Evolutionary conservation across 2,329 filamentous ascomycete genomes (phyloP), one percentile per base, ranked within the genome.

Genomic region (Pseudocercospora pini-densiflorae): DNA sequence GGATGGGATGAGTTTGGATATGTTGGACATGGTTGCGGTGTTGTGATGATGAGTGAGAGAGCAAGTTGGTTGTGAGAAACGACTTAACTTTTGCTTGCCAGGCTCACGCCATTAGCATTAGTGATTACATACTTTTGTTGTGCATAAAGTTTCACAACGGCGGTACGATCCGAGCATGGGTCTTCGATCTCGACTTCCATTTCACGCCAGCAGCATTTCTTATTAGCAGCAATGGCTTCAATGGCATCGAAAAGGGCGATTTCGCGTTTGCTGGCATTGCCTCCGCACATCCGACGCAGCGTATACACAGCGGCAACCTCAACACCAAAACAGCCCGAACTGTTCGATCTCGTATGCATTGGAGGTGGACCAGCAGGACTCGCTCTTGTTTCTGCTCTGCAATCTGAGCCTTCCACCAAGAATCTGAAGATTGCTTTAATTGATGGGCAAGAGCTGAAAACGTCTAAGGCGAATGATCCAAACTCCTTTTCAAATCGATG

Each of bases 401-500:
- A 81, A 61, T 73, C 77, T 4, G 69, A 78, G 66, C 63, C 73
- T 9, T 67, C 71, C n/a, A 77, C 95, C 2, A 88, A 90, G 31
- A 85, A 88, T 68, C 88, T 99, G 27, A 92, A 90, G 74, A 87
- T 97, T 51, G 95, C 94, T 67, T 88, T 99, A 66, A 87, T 99
- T 74, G 95, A 99, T 83, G 90, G 90, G 40, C 94, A 97, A 80
- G 90, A 96, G 76, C 87, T 99, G 36, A 82, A 85, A 71, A 91
- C 90, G 74, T 85, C 87, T 61, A 86, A 86, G 59, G 81, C 90
- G 84, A 87, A 87, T 61, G 87, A 91, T 7, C 87, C 89, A 2
- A 86, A 87, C 61, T 84, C 88, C 72, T 99, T 90, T 82, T 97
- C 94, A 66, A 98, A 99, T 82, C 90, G 95, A 76, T 97, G 94